Evolutionary conservation across 805 yeast genomes (phyloP), one percentile per base, ranked within the genome.

Genomic region (Teunomyces lycoperdinae): DNA sequence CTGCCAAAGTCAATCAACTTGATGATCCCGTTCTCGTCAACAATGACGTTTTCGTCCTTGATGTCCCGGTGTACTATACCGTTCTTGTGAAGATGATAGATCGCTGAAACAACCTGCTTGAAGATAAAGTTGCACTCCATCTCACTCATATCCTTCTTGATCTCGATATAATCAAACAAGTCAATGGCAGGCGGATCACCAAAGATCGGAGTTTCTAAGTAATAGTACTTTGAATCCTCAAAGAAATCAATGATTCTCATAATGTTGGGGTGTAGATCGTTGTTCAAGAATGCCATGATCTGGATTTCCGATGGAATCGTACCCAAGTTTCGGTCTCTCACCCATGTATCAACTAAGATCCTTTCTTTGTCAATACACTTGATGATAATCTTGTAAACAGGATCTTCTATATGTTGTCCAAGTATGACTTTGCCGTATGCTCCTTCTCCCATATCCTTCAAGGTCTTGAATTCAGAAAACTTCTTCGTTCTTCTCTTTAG

Each of bases 261-360:
- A 40, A 91, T 87, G 64, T 89, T 90, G 4, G 92, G 94, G 64
- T 92, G 97, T 0, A 94, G 95, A 48, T 79, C 79, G 40, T 73
- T 69, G 58, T 83, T 85, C 50, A 92, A 69, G n/a, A 84, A 83
- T 28, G 92, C 84, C 89, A 94, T 84, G 41, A 94, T 84, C 63
- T 90, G 96, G 54, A 94, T 94, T 65, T 94, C 99, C n/a, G 92
- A 84, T 2, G 98, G 98, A 32, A 94, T 86, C 0, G 97, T 91
- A 5, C 99, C 99, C 36, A 94, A 70, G 50, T 79, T 79, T 24
- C 96, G 79, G 65, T 94, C 98, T 47, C 98, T 76, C 2, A 90
- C 96, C 99, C 99, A 94, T 0, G 98, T 90, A 64, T 94, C 99
- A 9, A 94, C 97, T 58, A 94, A 73, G 58, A 94, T 94, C 49